Percentiles rank a stretch among this genome's conserved stretches.
These are phyloP conservation scores for Melampsora larici-populina DNA, from an alignment of 1,284 basidiomycete genomes.

Conservation along the genomic window DNA sequence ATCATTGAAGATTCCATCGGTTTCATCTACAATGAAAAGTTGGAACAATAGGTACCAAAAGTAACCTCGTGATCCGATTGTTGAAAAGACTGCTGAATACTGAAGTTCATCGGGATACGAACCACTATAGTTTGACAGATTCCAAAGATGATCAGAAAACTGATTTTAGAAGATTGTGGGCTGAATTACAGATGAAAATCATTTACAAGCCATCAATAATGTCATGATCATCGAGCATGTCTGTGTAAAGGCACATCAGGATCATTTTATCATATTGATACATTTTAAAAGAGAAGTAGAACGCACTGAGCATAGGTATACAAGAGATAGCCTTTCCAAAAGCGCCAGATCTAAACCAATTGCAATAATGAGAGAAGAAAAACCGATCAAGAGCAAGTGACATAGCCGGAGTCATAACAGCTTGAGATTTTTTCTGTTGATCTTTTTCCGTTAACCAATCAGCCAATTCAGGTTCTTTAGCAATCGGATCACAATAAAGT, in stretches of 20 bases:
- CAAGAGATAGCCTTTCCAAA: conserved; percentile 85
- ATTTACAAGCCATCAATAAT: conserved; percentile 89
- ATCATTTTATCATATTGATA: not conserved
- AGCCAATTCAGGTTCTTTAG: conserved; percentile 60
- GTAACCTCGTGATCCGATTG: conserved; percentile 69
- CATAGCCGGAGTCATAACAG: conserved; percentile 71
- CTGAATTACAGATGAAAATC: conserved; percentile 54
- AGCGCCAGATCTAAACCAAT: conserved; percentile 75
- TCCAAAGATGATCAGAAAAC: conserved; percentile 38
- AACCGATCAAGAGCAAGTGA: conserved; percentile 72
- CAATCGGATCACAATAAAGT: conserved; percentile 63
- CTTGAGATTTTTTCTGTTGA: conserved; percentile 64
- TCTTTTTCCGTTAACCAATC: conserved; percentile 73
- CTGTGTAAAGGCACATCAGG: conserved; percentile 44
- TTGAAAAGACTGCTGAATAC: conserved; percentile 68
- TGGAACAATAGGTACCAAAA: conserved; percentile 91
- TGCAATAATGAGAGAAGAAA: conserved; percentile 53
- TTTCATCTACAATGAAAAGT: conserved; percentile 66
- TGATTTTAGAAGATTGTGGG: conserved; percentile 4
- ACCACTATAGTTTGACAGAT: conserved; percentile 59
- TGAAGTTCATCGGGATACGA: conserved; percentile 74
- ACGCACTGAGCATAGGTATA: conserved; percentile 68
- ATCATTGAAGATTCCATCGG: conserved; percentile 72
- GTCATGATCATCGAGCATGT: conserved; percentile 64
- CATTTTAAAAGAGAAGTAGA: not conserved